A percentile compares a stretch with the other conserved stretches of the same genome.
Conservation (phyloP, 768 basidiomycete genomes). For the Hypsizygus marmoreus region DNA sequence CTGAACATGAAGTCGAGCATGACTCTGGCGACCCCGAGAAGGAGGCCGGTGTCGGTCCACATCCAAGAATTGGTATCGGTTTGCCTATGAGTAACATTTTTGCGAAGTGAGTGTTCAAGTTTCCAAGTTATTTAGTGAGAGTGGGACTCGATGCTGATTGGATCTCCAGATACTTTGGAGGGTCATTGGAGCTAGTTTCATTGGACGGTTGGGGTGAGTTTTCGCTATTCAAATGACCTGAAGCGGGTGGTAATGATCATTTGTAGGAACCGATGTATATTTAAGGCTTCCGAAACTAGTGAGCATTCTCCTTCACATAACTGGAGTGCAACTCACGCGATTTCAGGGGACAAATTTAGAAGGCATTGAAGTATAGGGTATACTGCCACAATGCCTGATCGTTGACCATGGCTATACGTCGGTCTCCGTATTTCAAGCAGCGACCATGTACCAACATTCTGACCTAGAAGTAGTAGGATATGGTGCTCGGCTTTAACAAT, state of each 20-base stretch:
- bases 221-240: not conserved
- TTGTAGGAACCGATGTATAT: conserved; percentile 79
- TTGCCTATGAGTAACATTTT: conserved; percentile 90
- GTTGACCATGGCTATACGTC: no score
- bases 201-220: conserved; percentile 81
- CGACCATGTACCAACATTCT: no score
- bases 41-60: conserved; percentile 48
- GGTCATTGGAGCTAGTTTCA: conserved; percentile 75
- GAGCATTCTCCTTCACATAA: conserved; percentile 22
- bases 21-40: conserved; percentile 38
- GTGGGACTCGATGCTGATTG: conserved; percentile 1
- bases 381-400: no score
- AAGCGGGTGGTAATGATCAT: conserved; percentile 8
- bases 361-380: conserved; percentile 70
- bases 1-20: conserved; percentile 22
- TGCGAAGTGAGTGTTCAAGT: conserved; percentile 56
- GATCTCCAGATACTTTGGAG: conserved; percentile 72
- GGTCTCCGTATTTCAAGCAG: no score
- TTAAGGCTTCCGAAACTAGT: conserved; percentile 80
- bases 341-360: conserved; percentile 81
- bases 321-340: not conserved
- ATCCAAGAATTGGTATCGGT: conserved; percentile 77
- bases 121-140: not conserved
- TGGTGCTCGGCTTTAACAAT: no score
- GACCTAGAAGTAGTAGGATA: no score